Base-by-base conservation (phyloP, 345 rosid genomes). In the Ceriops decandra region DNA sequence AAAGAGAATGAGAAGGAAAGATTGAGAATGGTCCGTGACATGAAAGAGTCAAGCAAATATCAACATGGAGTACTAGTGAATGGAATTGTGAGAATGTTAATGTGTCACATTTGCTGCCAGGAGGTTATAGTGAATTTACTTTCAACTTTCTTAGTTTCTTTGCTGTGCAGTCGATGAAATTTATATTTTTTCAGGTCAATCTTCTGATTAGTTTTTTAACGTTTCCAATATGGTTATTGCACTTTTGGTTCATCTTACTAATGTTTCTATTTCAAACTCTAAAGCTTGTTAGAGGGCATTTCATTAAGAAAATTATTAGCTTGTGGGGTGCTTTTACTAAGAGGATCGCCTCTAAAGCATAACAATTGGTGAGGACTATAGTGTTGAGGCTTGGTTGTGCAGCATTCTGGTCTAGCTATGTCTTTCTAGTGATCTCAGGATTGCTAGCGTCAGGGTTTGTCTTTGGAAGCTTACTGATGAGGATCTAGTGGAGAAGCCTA, bases 191-290 rank as follows among this genome's bases (percentile, higher is more conserved):
- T 66, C 76, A 74, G 3, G 24, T 79, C 63, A 74, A 71, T 49
- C 62, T 82, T 16, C 33, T 74, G 20, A 32, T 74, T n/a, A 58
- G 66, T 32, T 67, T 66, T 33, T 31, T 82, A 63, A 67, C 68
- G 4, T 76, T 79, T 51, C 81, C 81, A 24, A 61, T 76, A 15
- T 52, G 82, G 79, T 64, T 68, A 17, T 67, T 76, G 0, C 66
- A 63, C 49, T 67, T 68, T 32, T 63, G 59, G 4, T 13, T 68
- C 60, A 57, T 33, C 67, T 60, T 31, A 62, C 32, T 81, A 27
- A 66, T 72, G 53, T 73, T 68, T 59, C 80, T 74, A 58, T 58
- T 77, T 30, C 74, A 54, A 27, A 68, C 62, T 4, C n/a, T 67
- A 16, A 31, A 57, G 51, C 62, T 59, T 11, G 15, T 72, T 21